Evolutionary conservation across 1,284 basidiomycete genomes (phyloP), one percentile per base, ranked within the genome.

Genomic region (Schizophyllum commune): DNA sequence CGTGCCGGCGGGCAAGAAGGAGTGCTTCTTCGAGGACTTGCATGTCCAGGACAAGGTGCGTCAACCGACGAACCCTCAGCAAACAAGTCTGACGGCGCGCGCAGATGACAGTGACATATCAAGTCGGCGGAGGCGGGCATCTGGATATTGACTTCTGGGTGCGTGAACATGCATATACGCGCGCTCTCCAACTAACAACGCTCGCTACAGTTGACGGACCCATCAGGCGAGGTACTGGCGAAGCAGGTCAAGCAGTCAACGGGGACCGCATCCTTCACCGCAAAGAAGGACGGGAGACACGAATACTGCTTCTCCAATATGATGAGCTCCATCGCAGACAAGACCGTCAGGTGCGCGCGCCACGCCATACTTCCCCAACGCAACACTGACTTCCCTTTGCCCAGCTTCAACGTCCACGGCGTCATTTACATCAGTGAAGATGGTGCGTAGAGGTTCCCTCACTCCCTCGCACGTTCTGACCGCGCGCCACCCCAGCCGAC

Each of bases 301-400:
- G 91, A 93, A 68, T 98, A 98, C 72, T 99, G 97, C 77, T 99
- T 99, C 82, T 95, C 92, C 57, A 99, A 99, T 74, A 89, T 95
- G 74, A 98, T 98, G 91, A 94, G 91, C 69, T 88, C 91, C 32
- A 89, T 98, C 67, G 88, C 92, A 55, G 92, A 96, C 76, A 99
- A 99, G 77, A 89, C 93, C 64, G 86, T 99, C 68, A 92, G 89
- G 91, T 94, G 70, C 67, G 87, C 72, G 33, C 55, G 34, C 52
- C 60, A 55, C 20, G 27, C 53, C 27, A 8, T 58, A 52, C 9
- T 52, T 27, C 19, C 9, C 55, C 13, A 21, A 56, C 55, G n/a
- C 19, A 57, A 11, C 15, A 21, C 19, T 57, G 56, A 57, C 22
- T 21, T 9, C 15, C 15, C 22, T n/a, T 47, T 32, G 19, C 56